These are phyloP conservation scores for Berberis vulgaris DNA, from an alignment of 164 flowering plant genomes.

Conservation along the genomic window DNA sequence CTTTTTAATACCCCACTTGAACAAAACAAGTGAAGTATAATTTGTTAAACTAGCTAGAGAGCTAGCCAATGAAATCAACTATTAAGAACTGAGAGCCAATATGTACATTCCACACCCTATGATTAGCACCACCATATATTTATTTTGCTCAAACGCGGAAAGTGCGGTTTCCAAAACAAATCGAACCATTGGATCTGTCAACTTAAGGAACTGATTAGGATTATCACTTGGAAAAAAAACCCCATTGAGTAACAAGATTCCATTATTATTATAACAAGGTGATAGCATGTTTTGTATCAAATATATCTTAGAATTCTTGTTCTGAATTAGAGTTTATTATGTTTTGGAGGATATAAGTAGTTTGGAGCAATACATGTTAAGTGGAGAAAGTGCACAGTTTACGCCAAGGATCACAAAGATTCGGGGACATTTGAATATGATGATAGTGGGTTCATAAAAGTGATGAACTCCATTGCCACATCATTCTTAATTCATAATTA, in stretches of 20 bases:
- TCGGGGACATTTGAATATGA: too few relatives aligned
- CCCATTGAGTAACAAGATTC: background rate
- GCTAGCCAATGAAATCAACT: too few relatives aligned
- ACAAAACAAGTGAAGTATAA: too few relatives aligned
- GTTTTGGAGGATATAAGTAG: too few relatives aligned
- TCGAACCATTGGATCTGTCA: background rate
- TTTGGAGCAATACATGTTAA: background rate
- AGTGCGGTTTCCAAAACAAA: background rate
- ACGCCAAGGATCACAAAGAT: conserved; percentile 2
- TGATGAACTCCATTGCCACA: too few relatives aligned
- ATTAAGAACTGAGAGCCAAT: too few relatives aligned
- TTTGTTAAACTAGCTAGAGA: too few relatives aligned
- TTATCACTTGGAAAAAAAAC: background rate
- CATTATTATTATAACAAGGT: background rate
- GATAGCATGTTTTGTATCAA: background rate
- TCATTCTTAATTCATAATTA: too few relatives aligned
- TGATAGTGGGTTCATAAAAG: too few relatives aligned
- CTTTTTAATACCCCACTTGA: too few relatives aligned
- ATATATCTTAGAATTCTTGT: too few relatives aligned
- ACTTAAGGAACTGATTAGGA: background rate
- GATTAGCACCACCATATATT: background rate
- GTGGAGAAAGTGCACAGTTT: background rate
- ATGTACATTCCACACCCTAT: background rate
- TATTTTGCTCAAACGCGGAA: background rate
- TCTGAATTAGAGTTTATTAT: too few relatives aligned